phyloP scores from a whole-genome alignment of 495 filamentous ascomycete species.

The Neohortaea acidophila region DNA sequence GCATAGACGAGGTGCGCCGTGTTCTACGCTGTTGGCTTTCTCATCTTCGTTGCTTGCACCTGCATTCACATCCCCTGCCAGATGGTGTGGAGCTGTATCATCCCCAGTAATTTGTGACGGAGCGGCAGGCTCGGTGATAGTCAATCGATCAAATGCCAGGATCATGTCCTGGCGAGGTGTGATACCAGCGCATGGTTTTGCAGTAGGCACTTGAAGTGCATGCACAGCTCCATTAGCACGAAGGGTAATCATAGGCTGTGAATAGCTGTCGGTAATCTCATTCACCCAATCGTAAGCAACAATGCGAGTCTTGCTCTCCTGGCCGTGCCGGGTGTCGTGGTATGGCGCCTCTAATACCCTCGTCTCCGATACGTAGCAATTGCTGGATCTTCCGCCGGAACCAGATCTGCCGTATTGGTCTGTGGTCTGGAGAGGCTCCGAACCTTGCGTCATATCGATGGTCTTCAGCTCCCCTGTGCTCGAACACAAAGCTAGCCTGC shows the following conservation, averaged over 20 bases:
- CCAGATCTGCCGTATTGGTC: too few species aligned
- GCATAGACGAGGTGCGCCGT: not conserved
- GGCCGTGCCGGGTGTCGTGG: not conserved
- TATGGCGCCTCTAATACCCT: conserved; percentile 1
- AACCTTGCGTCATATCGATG: conserved; percentile 25
- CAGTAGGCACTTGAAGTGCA: conserved; percentile 1
- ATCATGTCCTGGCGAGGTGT: conserved; percentile 4
- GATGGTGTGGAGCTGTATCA: not conserved
- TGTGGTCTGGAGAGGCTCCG: too few species aligned
- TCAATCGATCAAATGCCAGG: conserved; percentile 2
- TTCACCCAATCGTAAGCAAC: conserved; percentile 18
- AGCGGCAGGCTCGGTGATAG: conserved; percentile 5
- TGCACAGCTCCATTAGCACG: conserved; percentile 6
- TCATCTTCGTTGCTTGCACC: conserved; percentile 1
- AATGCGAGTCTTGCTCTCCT: conserved; percentile 1
- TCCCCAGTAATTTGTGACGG: not conserved
- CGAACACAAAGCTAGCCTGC: conserved; percentile 59
- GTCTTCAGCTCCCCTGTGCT: conserved; percentile 66
- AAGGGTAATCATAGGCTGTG: conserved; percentile 6
- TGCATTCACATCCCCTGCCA: too few species aligned
- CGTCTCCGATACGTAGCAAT: conserved; percentile 9
- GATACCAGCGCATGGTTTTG: conserved; percentile 3
- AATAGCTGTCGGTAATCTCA: not conserved
- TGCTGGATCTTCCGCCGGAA: too few species aligned
- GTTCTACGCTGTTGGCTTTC: not conserved